phyloP scores from a whole-genome alignment of 2,329 filamentous ascomycete genomes.

The Aspergillus neoniger region DNA sequence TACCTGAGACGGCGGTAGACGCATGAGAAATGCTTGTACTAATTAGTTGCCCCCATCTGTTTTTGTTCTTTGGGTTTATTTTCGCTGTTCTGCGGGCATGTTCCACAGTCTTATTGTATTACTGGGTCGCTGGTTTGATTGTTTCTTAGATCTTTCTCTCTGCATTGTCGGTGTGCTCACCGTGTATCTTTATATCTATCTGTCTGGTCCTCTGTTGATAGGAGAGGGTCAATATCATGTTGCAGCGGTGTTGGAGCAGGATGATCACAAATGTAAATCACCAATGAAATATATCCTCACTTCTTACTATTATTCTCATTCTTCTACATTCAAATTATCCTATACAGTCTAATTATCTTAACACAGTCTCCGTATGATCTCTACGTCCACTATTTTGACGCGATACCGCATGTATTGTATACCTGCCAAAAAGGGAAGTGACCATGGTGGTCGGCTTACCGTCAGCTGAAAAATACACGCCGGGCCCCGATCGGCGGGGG shows the following conservation, averaged over 20 bases:
- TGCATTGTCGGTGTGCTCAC: slow-evolving; percentile 23
- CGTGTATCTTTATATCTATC: slow-evolving; percentile 13
- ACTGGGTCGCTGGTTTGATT: slow-evolving; percentile 35
- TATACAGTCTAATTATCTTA: background rate
- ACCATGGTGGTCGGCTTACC: slow-evolving; percentile 8
- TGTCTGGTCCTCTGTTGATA: slow-evolving; percentile 18
- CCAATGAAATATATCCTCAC: slow-evolving; percentile 3
- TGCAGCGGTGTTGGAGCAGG: slow-evolving; percentile 9
- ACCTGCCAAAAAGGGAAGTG: background rate
- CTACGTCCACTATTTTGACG: no score
- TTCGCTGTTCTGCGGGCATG: slow-evolving; percentile 27
- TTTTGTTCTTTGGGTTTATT: slow-evolving; percentile 14
- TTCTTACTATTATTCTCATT: background rate
- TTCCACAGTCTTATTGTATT: slow-evolving; percentile 36
- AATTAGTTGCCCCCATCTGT: slow-evolving; percentile 2
- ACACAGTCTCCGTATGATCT: no score
- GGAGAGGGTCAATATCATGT: slow-evolving; percentile 11
- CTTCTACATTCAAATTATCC: background rate
- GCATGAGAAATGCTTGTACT: slow-evolving; percentile 8
- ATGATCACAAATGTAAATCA: slow-evolving; percentile 10
- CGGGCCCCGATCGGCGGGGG: background rate
- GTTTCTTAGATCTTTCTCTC: slow-evolving; percentile 8
- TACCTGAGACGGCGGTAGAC: slow-evolving; percentile 78
- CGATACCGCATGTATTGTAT: background rate
- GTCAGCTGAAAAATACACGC: slow-evolving; percentile 3